Base-by-base conservation (phyloP, 108 stramenopile species). In the Nitzschia putrida region DNA sequence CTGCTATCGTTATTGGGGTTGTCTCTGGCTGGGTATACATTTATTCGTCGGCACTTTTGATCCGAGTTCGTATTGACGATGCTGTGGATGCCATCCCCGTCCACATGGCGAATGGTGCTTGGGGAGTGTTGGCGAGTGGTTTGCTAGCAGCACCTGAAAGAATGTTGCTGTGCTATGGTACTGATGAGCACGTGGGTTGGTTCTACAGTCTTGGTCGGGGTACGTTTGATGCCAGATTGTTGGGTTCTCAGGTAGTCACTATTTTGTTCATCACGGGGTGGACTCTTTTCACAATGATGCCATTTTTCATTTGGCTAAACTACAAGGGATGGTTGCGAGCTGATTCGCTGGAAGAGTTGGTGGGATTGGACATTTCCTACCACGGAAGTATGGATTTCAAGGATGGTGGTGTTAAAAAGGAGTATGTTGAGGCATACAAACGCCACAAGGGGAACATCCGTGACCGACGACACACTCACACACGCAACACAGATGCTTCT, bases 81-180 rank as follows among this genome's bases (percentile, higher is more conserved):
- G 93, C 91, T 23, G 95, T 97, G 8, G 94, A 96, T 79, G 96
- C 96, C 37, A 89, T 95, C 52, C 92, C 96, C 5, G 95, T 97
- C 18, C 96, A 97, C 76, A 79, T 93, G 69, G 69, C 74, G 29
- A 76, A 79, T 63, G 95, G 95, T 0, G 55, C 78, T 9, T 96
- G 95, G 95, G 95, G 95, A 4, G 59, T 90, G 34, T n/a, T 96
- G 23, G 78, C 88, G n/a, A 76, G 81, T 0, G 95, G 92, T 16
- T 63, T 96, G 5, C 89, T 94, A 54, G 84, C 89, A 13, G 67
- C 78, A 16, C 78, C 83, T 20, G 25, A 64, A 10, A 50, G 53
- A n/a, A 44, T 87, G 67, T 22, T 63, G 10, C 22, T 71, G n/a
- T 66, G 77, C 10, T 90, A 80, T 55, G 80, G 78, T 29, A 45